phyloP scores from a whole-genome alignment of 139 green algal genomes.

The Auxenochlorella pyrenoidosa region DNA sequence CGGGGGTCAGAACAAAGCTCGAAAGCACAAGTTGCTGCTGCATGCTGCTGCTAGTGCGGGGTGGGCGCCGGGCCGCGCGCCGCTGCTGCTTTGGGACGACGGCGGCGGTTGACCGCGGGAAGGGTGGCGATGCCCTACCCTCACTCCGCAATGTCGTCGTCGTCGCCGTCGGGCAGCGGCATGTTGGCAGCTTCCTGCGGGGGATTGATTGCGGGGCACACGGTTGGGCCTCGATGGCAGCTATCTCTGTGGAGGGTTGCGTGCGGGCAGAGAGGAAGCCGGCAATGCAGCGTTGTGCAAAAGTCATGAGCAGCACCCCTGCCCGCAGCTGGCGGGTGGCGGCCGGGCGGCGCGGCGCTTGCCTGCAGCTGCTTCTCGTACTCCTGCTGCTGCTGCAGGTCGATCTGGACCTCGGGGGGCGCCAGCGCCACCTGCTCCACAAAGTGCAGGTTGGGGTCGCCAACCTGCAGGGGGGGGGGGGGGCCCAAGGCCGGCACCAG shows the following conservation, averaged over 20 bases:
- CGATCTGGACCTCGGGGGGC: constrained; percentile 95
- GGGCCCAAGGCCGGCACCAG: too few relatives aligned
- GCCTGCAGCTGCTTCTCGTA: constrained; percentile 80
- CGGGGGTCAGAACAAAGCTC: constrained; percentile 18
- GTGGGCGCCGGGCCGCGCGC: neutral
- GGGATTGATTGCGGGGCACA: too few relatives aligned
- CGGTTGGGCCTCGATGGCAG: neutral
- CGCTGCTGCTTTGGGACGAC: neutral
- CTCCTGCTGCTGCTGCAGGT: constrained; percentile 89
- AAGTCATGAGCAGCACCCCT: too few relatives aligned
- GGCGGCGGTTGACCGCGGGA: neutral
- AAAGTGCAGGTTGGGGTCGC: constrained; percentile 94
- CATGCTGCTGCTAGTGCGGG: neutral
- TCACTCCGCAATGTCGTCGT: constrained; percentile 77
- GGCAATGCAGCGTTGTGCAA: too few relatives aligned
- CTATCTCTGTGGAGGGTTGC: too few relatives aligned
- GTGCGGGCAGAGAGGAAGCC: too few relatives aligned
- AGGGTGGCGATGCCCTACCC: too few relatives aligned
- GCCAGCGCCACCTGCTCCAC: constrained; percentile 93
- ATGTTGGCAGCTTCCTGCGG: constrained; percentile 62
- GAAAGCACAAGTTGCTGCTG: neutral
- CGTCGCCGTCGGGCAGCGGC: constrained; percentile 85
- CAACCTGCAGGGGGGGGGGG: too few relatives aligned
- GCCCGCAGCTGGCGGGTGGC: too few relatives aligned
- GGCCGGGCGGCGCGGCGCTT: neutral